Percentiles rank a stretch among this genome's conserved stretches.
Evolutionary conservation across 441 rosid genomes (phyloP).

Genomic region (Corymbia citriodora): DNA sequence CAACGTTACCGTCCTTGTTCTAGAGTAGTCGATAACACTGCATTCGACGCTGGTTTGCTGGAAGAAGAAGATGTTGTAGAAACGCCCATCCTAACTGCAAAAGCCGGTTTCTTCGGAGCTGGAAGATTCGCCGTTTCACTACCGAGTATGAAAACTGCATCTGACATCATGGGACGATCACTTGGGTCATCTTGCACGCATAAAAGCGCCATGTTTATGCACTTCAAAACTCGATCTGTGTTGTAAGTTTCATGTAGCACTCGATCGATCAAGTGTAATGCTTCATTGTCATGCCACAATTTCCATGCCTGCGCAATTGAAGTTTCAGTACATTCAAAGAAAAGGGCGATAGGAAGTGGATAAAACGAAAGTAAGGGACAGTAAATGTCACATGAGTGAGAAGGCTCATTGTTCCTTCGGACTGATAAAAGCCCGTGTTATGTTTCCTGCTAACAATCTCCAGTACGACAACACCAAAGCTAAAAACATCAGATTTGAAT

Average conservation of each 20-base stretch:
- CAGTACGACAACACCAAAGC: no score
- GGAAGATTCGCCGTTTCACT: background rate
- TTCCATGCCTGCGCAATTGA: background rate
- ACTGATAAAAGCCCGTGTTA: background rate
- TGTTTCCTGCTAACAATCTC: background rate
- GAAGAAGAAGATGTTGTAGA: background rate
- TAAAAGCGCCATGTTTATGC: background rate
- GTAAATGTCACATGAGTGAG: background rate
- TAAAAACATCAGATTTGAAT: no score
- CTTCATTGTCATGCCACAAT: background rate
- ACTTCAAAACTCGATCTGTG: background rate
- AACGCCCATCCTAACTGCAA: background rate
- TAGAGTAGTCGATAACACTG: background rate
- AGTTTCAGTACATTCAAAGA: background rate
- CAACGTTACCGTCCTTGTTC: background rate
- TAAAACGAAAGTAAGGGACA: background rate
- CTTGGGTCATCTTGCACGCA: background rate
- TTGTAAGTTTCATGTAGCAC: background rate
- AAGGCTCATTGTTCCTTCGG: background rate
- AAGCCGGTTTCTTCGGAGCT: background rate
- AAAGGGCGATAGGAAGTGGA: background rate
- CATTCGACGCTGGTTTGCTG: background rate
- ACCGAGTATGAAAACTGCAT: background rate
- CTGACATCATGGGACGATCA: background rate
- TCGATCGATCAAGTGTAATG: background rate